These are phyloP conservation scores for Fusarium metavorans DNA, from an alignment of 2,329 filamentous ascomycete genomes.

Conservation along the genomic window DNA sequence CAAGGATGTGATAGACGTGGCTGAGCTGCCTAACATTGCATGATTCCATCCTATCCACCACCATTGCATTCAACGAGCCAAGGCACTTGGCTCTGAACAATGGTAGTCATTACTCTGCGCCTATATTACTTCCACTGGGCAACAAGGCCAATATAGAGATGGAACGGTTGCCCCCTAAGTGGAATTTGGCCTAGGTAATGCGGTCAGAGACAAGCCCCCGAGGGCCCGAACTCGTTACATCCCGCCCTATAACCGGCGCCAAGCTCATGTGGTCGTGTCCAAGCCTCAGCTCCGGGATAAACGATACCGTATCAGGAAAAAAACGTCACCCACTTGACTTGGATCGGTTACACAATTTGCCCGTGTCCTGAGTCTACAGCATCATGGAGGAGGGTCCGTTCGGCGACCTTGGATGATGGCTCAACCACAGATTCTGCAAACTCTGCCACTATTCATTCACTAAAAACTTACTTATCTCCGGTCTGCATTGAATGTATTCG, in stretches of 20 bases:
- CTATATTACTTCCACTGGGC: too few species aligned
- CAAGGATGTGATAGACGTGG: background rate
- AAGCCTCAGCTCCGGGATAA: background rate
- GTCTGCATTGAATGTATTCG: background rate
- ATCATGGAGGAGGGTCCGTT: too few species aligned
- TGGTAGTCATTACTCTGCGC: too few species aligned
- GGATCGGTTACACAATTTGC: background rate
- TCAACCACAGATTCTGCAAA: background rate
- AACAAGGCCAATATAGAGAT: too few species aligned
- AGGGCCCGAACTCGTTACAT: too few species aligned
- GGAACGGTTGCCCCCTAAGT: too few species aligned
- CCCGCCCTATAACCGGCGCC: too few species aligned
- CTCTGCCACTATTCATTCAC: background rate
- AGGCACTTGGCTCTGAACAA: too few species aligned
- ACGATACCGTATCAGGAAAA: background rate
- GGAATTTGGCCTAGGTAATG: too few species aligned
- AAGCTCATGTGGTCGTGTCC: too few species aligned
- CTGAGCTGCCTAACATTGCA: background rate
- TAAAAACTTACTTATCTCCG: too few species aligned
- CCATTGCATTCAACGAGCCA: background rate
- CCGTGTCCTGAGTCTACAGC: background rate
- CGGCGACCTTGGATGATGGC: background rate
- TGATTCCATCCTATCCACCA: background rate
- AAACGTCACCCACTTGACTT: background rate
- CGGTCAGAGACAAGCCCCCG: too few species aligned